Conservation (phyloP, 345 rosid species). For the Aegle marmelos region DNA sequence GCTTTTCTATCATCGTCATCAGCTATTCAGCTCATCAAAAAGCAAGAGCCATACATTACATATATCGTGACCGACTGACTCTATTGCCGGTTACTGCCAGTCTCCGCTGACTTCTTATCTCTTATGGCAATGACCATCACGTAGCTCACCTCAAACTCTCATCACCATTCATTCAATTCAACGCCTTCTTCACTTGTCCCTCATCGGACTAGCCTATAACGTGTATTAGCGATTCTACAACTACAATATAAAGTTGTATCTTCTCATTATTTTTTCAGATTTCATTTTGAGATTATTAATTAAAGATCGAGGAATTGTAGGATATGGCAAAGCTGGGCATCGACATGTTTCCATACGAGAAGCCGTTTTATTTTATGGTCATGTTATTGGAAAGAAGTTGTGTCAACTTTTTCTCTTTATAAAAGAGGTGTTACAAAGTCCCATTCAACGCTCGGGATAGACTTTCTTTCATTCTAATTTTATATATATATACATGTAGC, state of each 20-base stretch:
- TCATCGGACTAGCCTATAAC: no score
- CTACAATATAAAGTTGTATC: no score
- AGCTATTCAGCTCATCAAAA: not conserved
- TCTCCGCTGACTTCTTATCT: conserved; percentile 53
- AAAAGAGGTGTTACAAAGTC: conserved; percentile 28
- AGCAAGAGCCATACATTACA: not conserved
- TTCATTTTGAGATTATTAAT: no score
- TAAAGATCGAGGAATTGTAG: no score
- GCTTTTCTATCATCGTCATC: not conserved
- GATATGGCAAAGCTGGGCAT: no score
- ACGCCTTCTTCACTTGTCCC: not conserved
- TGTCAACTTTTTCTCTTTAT: conserved; percentile 46
- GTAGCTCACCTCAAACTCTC: not conserved
- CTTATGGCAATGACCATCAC: not conserved
- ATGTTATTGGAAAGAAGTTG: conserved; percentile 29
- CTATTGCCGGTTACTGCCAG: conserved; percentile 29
- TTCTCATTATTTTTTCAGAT: no score
- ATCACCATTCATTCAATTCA: not conserved
- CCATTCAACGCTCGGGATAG: conserved; percentile 32
- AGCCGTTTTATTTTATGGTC: conserved; percentile 25
- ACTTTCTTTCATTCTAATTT: not conserved
- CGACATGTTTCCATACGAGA: conserved; percentile 51
- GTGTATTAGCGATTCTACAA: no score
- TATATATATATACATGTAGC: not conserved
- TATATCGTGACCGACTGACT: conserved; percentile 6